Conservation (phyloP, 2,329 filamentous ascomycete species). For the Xylariomycetidae sp. region DNA sequence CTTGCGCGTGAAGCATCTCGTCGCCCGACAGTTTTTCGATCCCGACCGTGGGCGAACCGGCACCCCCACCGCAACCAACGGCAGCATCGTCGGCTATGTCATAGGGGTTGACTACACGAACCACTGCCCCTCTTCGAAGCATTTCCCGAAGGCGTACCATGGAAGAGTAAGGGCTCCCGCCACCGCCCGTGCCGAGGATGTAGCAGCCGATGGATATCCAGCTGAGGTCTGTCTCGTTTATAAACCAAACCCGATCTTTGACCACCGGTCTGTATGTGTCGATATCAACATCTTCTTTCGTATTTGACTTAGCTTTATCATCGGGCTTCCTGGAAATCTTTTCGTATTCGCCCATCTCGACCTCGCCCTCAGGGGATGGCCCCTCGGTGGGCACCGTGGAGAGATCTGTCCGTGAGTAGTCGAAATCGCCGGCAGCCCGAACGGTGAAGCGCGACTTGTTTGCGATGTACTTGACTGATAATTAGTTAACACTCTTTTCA, state of each 20-base stretch:
- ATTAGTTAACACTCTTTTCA: slow-evolving; percentile 3
- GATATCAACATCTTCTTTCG: slow-evolving; percentile 21
- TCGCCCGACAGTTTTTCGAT: slow-evolving; percentile 57
- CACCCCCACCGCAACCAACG: slow-evolving; percentile 52
- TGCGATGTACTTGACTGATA: slow-evolving; percentile 36
- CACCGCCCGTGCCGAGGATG: slow-evolving; percentile 57
- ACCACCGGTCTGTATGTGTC: slow-evolving; percentile 44
- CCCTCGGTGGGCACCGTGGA: slow-evolving; percentile 9
- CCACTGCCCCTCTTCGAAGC: slow-evolving; percentile 43
- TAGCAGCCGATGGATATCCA: slow-evolving; percentile 57
- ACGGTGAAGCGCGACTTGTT: slow-evolving; percentile 55
- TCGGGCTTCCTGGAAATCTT: slow-evolving; percentile 6
- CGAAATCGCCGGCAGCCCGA: slow-evolving; percentile 55
- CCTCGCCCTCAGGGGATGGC: slow-evolving; percentile 4
- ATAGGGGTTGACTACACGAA: slow-evolving; percentile 46
- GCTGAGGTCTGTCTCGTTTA: slow-evolving; percentile 52
- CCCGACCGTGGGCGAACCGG: slow-evolving; percentile 55
- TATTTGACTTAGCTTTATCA: slow-evolving; percentile 7
- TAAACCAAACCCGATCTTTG: slow-evolving; percentile 48
- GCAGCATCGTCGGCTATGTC: slow-evolving; percentile 46
- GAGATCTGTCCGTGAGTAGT: slow-evolving; percentile 33
- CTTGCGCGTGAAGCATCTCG: slow-evolving; percentile 48
- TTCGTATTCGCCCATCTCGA: slow-evolving; percentile 19
- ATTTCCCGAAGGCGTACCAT: slow-evolving; percentile 48
- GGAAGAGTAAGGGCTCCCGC: slow-evolving; percentile 49